These are phyloP conservation scores for Irpex lacteus DNA, from an alignment of 1,284 basidiomycete genomes.

Conservation along the genomic window DNA sequence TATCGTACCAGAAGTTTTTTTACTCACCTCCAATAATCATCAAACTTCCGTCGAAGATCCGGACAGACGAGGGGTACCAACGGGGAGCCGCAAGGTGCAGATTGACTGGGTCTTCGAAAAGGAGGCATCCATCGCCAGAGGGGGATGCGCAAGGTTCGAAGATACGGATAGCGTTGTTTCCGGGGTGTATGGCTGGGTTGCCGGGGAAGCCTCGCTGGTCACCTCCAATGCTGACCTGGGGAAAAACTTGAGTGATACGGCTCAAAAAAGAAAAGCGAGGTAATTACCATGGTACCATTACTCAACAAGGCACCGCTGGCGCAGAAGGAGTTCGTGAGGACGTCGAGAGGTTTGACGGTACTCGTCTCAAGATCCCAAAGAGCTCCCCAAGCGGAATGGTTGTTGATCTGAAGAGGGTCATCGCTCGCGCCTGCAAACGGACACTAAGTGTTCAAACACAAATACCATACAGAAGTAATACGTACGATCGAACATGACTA, in stretches of 20 bases:
- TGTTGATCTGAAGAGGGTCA: constrained; percentile 42
- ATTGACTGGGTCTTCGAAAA: constrained; percentile 38
- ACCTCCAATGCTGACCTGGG: constrained; percentile 43
- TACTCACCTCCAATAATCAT: constrained; percentile 42
- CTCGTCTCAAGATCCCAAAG: constrained; percentile 43
- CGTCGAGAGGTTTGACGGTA: constrained; percentile 37
- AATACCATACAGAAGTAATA: neutral
- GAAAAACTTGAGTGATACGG: neutral
- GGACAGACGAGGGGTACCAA: constrained; percentile 43
- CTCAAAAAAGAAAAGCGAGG: neutral
- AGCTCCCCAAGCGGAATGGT: constrained; percentile 44
- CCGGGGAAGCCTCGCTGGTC: constrained; percentile 39
- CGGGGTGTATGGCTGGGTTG: constrained; percentile 37
- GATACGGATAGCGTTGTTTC: constrained; percentile 31
- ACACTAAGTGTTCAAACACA: neutral
- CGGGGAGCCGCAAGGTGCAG: constrained; percentile 35
- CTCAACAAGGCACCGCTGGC: constrained; percentile 46
- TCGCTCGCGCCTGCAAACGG: constrained; percentile 23
- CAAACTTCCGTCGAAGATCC: constrained; percentile 40
- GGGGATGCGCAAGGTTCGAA: constrained; percentile 37
- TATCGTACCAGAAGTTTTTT: neutral
- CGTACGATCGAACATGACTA: constrained; percentile 44
- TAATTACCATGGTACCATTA: constrained; percentile 44
- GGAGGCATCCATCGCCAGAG: constrained; percentile 34
- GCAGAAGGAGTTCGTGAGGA: constrained; percentile 52